Base-by-base conservation (phyloP, 2,329 filamentous ascomycete species). In the Ambrosiella xylebori region DNA sequence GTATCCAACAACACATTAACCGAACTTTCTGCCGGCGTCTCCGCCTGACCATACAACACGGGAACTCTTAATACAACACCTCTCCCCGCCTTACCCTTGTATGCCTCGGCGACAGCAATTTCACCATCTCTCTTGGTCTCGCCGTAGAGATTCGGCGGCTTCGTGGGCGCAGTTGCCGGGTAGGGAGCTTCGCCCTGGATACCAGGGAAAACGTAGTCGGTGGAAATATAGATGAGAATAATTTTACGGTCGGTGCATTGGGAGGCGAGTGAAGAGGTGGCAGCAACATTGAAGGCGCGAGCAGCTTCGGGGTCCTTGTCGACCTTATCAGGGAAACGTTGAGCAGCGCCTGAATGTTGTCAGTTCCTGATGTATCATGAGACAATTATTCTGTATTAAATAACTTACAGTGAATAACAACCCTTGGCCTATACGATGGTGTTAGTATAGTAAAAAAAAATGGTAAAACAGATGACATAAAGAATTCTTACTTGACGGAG, bases 241-340 rank as follows among this genome's bases (percentile, higher is more conserved):
- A 80, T 77, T 45, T 71, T 77, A 64, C 80, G 78, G 36, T 74
- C 67, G 0, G 81, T 77, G 56, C 86, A 84, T n/a, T 81, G 74
- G 45, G 74, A 69, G 8, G 87, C 86, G 11, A 95, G 78, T 7
- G 71, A 70, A 53, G 74, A 72, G 52, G 86, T 85, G 1, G 88
- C 85, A 2, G 80, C 75, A 11, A 91, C 80, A 65, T 95, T 95
- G 64, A 94, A 74, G 15, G 76, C 77, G 61, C 78, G 79, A 2
- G 88, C 87, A 57, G 81, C 85, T 60, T 83, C 79, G 2, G 88
- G 89, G 67, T 95, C 81, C 63, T 80, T 78, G 64, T 89, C 85
- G 66, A 89, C 91, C 67, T 85, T 85, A 70, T 95, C 89, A 1
- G 90, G 89, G 65, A 85, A 94, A 61, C 88, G 82, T 69, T 95